phyloP scores from a whole-genome alignment of 495 filamentous ascomycete species.

The Lasiosphaeria hispida region DNA sequence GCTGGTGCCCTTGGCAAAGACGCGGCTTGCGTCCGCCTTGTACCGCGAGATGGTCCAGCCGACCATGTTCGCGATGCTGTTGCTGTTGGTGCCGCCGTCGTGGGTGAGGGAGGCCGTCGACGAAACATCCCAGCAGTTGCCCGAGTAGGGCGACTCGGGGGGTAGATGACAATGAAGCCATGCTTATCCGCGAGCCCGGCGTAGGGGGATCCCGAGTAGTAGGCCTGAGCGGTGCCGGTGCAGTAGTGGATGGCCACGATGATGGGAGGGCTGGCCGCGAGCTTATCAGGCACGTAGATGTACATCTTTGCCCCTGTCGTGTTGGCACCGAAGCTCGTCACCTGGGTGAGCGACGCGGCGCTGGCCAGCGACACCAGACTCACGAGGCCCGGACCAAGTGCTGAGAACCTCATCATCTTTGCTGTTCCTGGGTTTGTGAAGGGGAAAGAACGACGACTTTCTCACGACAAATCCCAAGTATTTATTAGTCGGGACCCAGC shows the following conservation, averaged over 20 bases:
- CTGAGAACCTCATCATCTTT: constrained; percentile 29
- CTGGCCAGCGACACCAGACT: constrained; percentile 19
- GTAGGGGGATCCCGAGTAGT: constrained; percentile 48
- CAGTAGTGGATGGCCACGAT: constrained; percentile 58
- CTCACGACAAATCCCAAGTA: too few relatives aligned
- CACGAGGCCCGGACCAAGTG: constrained; percentile 28
- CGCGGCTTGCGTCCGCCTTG: constrained; percentile 44
- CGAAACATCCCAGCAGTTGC: constrained; percentile 61
- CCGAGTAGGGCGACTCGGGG: constrained; percentile 45
- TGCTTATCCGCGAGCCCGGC: constrained; percentile 49
- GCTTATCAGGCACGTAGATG: constrained; percentile 40
- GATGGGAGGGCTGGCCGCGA: constrained; percentile 38
- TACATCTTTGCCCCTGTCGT: constrained; percentile 37
- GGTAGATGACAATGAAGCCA: constrained; percentile 59
- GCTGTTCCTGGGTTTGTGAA: background rate
- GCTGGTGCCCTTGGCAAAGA: constrained; percentile 53
- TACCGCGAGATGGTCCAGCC: constrained; percentile 49
- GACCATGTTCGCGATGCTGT: constrained; percentile 63
- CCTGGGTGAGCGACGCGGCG: constrained; percentile 35
- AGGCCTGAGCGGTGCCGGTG: constrained; percentile 49
- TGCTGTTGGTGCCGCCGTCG: constrained; percentile 57
- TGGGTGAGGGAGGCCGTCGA: constrained; percentile 53
- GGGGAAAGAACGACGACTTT: background rate
- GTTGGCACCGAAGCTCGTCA: constrained; percentile 40
- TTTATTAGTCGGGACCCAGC: too few relatives aligned